Conservation (phyloP, 352 stramenopile genomes). For the Blastocystis sp. region DNA sequence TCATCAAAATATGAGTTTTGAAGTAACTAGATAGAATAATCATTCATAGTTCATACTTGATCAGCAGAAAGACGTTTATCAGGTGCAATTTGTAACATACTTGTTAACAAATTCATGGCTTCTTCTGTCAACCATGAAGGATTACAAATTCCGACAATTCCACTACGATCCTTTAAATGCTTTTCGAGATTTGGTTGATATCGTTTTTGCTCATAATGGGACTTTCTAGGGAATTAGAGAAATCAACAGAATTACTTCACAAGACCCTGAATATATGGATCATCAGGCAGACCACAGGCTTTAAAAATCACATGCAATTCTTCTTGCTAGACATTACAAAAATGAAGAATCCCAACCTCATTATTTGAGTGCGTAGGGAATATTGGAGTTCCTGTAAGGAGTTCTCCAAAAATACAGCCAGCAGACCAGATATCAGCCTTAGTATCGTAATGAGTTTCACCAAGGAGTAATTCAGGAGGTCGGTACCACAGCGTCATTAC, state of each 20-base stretch:
- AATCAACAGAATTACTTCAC: background rate
- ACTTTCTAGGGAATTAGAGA: background rate
- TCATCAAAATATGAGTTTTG: slow-evolving; percentile 35
- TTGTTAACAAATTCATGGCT: slow-evolving; percentile 1
- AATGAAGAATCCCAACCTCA: background rate
- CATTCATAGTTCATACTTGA: background rate
- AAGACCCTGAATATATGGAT: background rate
- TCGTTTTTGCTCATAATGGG: background rate
- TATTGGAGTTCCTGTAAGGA: slow-evolving; percentile 14
- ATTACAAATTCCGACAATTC: slow-evolving; percentile 17
- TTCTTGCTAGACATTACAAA: background rate
- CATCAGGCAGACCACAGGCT: background rate
- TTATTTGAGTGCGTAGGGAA: slow-evolving; percentile 43
- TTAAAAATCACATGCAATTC: slow-evolving; percentile 38
- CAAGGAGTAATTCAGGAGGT: slow-evolving; percentile 42
- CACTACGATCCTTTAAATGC: background rate
- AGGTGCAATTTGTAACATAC: slow-evolving; percentile 27
- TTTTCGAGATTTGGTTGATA: background rate
- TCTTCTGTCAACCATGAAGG: slow-evolving; percentile 19
- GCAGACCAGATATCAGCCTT: slow-evolving; percentile 81
- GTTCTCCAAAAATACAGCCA: slow-evolving; percentile 80
- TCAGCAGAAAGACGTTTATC: slow-evolving; percentile 16
- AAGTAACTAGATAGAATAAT: too few species aligned
- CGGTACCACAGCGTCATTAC: slow-evolving; percentile 62
- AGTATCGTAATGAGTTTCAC: slow-evolving; percentile 63